These are phyloP conservation scores for Yarrowia sp. DNA, from an alignment of 805 yeast genomes.

Conservation along the genomic window DNA sequence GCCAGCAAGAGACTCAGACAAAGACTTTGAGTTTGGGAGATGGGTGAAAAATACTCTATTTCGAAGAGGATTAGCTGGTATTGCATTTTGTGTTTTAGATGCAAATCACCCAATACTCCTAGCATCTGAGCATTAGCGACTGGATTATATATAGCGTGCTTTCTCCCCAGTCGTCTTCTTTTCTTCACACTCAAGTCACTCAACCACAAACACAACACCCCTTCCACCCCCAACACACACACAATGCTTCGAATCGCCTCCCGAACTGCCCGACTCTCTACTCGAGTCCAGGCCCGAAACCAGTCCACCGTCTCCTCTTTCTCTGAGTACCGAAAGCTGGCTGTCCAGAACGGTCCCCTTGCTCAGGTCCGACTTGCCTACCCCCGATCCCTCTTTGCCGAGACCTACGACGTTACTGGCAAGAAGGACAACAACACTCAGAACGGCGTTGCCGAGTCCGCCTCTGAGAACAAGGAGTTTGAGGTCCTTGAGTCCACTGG, in stretches of 20 bases:
- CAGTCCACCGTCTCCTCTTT: constrained; percentile 26
- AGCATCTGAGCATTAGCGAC: constrained; percentile 10
- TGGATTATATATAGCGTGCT: constrained; percentile 23
- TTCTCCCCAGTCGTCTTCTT: constrained; percentile 1
- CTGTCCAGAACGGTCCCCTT: constrained; percentile 25
- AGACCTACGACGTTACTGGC: constrained; percentile 15
- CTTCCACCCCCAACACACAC: constrained; percentile 4
- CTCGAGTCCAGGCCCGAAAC: constrained; percentile 25
- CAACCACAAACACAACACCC: neutral
- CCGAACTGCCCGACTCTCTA: constrained; percentile 27
- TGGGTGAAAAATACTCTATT: constrained; percentile 25
- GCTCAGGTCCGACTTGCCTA: constrained; percentile 28
- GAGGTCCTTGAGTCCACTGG: constrained; percentile 26
- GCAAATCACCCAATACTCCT: constrained; percentile 23
- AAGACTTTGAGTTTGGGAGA: neutral
- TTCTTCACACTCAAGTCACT: neutral
- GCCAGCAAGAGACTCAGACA: constrained; percentile 1
- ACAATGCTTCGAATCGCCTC: constrained; percentile 26
- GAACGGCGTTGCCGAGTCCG: constrained; percentile 24
- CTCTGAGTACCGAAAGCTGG: constrained; percentile 27
- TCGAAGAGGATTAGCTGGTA: constrained; percentile 2
- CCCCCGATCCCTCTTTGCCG: constrained; percentile 28
- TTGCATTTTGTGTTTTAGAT: neutral
- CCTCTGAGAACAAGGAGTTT: constrained; percentile 26
- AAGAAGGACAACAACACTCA: constrained; percentile 10